A percentile compares a stretch with the other conserved stretches of the same genome.
These are phyloP conservation scores for Mrakia hoshinonis DNA, from an alignment of 768 basidiomycete species.

Conservation along the genomic window DNA sequence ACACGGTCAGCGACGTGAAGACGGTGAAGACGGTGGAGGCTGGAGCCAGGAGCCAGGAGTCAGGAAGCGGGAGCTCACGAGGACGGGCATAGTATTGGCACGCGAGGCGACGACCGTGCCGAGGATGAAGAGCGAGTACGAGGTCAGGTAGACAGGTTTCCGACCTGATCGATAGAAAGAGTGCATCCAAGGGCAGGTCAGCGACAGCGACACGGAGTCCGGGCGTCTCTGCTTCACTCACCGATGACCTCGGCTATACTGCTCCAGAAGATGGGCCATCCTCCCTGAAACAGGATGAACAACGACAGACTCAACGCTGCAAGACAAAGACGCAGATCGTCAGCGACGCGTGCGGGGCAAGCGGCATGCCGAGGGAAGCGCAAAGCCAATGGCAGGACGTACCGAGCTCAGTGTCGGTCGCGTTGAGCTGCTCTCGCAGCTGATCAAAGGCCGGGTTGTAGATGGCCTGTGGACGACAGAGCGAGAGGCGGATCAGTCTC, in stretches of 20 bases:
- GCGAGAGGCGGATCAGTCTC: too few species aligned
- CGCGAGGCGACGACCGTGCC: conserved; percentile 37
- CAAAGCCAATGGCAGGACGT: too few species aligned
- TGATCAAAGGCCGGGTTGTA: conserved; percentile 42
- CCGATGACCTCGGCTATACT: conserved; percentile 34
- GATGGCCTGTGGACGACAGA: conserved; percentile 29
- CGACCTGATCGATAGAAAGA: not conserved
- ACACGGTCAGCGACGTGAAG: too few species aligned
- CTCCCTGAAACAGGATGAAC: conserved; percentile 37
- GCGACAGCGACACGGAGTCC: not conserved
- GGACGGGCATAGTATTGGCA: conserved; percentile 36
- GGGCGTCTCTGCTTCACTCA: not conserved
- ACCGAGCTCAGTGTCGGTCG: conserved; percentile 37
- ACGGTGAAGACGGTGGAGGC: too few species aligned
- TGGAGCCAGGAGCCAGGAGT: too few species aligned
- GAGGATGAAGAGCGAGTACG: conserved; percentile 39
- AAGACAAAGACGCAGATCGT: not conserved
- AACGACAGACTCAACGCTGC: conserved; percentile 32
- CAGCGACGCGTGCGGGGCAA: not conserved
- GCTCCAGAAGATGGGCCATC: conserved; percentile 35
- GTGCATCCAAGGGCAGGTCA: not conserved
- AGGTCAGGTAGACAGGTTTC: conserved; percentile 36
- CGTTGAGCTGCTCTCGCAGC: conserved; percentile 36
- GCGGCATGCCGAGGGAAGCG: too few species aligned
- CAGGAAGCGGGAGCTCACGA: too few species aligned